Evolutionary conservation across 2,329 filamentous ascomycete genomes (phyloP).

Genomic region (Fonsecaea nubica): DNA sequence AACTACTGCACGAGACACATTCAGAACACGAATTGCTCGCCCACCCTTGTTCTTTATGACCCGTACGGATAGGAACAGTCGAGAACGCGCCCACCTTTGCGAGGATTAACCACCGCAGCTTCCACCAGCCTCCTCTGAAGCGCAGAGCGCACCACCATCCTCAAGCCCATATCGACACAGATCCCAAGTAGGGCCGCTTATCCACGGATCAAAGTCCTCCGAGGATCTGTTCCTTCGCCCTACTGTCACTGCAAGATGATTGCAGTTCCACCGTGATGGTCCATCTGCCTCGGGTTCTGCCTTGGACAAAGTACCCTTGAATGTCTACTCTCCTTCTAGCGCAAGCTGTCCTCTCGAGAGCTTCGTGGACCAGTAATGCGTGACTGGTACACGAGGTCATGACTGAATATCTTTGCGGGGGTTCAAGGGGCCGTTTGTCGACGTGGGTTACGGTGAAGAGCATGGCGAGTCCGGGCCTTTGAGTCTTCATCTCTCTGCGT

Average conservation of each 20-base stretch:
- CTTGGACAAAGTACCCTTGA: background rate
- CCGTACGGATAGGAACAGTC: background rate
- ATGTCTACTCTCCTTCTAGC: background rate
- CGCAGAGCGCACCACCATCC: background rate
- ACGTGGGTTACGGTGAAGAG: background rate
- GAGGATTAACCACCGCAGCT: background rate
- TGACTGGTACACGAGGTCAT: background rate
- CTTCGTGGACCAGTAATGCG: background rate
- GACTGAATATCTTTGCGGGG: background rate
- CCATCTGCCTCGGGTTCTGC: background rate
- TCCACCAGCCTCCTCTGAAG: constrained; percentile 1
- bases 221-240: background rate
- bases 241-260: background rate
- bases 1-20: background rate
- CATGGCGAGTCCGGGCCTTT: background rate
- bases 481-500: background rate
- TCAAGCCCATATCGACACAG: background rate
- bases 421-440: background rate
- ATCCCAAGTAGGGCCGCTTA: background rate
- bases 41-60: background rate
- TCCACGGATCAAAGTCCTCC: background rate
- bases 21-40: background rate
- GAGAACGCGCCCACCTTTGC: background rate
- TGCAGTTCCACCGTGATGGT: background rate
- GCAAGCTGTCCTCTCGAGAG: background rate